These are phyloP conservation scores for Fraxinus anomala DNA, from an alignment of 257 asterid species.

Conservation along the genomic window DNA sequence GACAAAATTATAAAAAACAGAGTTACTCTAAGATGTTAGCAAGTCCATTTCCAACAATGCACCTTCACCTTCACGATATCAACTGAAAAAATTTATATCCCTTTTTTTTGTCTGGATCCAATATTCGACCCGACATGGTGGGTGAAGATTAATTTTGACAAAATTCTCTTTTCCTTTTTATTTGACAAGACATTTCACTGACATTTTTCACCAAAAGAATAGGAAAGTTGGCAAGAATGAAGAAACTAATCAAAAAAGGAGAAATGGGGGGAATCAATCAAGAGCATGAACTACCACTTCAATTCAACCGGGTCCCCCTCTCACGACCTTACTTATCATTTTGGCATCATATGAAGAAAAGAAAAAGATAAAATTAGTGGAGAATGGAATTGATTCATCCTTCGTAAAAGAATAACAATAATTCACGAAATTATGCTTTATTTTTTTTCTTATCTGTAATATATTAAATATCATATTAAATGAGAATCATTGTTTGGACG, in stretches of 20 bases:
- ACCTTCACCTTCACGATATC: not conserved
- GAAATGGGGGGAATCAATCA: not conserved
- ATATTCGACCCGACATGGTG: not conserved
- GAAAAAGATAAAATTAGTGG: not conserved
- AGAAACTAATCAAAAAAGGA: not conserved
- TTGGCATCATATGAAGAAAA: not conserved
- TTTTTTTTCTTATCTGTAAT: too few species aligned
- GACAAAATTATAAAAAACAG: not conserved
- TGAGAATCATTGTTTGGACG: too few species aligned
- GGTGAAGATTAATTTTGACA: not conserved
- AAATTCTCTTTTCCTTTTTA: not conserved
- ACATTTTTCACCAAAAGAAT: not conserved
- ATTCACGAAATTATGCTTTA: not conserved
- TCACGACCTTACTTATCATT: not conserved
- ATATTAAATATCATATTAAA: too few species aligned
- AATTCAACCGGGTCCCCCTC: not conserved
- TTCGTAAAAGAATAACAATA: not conserved
- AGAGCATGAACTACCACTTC: not conserved
- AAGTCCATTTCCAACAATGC: conserved; percentile 9
- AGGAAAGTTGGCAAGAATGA: not conserved
- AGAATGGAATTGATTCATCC: conserved; percentile 20
- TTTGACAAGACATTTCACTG: not conserved
- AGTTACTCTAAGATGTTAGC: conserved; percentile 4
- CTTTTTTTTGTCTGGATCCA: not conserved
- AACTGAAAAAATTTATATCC: too few species aligned